A percentile compares a stretch with the other conserved stretches of the same genome.
phyloP scores from a whole-genome alignment of 768 basidiomycete species.

The Galerina marginata region DNA sequence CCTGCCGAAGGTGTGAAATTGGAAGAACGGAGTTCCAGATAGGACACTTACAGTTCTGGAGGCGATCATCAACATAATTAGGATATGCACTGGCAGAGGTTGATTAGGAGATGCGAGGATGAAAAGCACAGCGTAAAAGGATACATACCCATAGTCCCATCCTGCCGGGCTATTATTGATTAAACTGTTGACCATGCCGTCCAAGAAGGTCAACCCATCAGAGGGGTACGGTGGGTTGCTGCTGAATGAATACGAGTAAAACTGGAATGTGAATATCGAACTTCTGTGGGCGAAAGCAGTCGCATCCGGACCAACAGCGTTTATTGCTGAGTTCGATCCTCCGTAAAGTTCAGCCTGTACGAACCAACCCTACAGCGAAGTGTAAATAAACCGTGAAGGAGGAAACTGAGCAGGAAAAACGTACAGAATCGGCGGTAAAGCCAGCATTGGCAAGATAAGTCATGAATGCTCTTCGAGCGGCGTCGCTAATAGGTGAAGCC shows the following conservation, averaged over 20 bases:
- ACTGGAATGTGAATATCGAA: slow-evolving; percentile 49
- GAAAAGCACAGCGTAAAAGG: background rate
- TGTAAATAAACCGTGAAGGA: too few species aligned
- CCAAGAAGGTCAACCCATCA: slow-evolving; percentile 47
- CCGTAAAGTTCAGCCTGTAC: slow-evolving; percentile 47
- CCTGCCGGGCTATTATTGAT: slow-evolving; percentile 32
- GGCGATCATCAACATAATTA: slow-evolving; percentile 46
- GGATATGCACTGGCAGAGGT: slow-evolving; percentile 37
- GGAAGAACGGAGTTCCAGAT: background rate
- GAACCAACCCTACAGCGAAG: slow-evolving; percentile 17
- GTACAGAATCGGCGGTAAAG: slow-evolving; percentile 19
- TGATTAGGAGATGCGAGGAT: background rate
- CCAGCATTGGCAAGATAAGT: slow-evolving; percentile 44
- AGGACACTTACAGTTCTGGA: slow-evolving; percentile 35
- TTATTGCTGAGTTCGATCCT: slow-evolving; percentile 49
- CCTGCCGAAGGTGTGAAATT: background rate
- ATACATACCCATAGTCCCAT: slow-evolving; percentile 38
- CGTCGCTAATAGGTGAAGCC: slow-evolving; percentile 31
- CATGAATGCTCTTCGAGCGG: slow-evolving; percentile 40
- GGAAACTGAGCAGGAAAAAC: background rate
- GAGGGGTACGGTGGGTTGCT: slow-evolving; percentile 44
- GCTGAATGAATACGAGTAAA: slow-evolving; percentile 47
- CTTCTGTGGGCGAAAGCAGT: slow-evolving; percentile 51
- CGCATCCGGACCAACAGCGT: slow-evolving; percentile 37
- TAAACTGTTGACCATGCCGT: slow-evolving; percentile 36